A percentile compares a stretch with the other conserved stretches of the same genome.
Evolutionary conservation across 2,329 filamentous ascomycete species (phyloP).

Genomic region (Colletotrichum lindemuthianum): DNA sequence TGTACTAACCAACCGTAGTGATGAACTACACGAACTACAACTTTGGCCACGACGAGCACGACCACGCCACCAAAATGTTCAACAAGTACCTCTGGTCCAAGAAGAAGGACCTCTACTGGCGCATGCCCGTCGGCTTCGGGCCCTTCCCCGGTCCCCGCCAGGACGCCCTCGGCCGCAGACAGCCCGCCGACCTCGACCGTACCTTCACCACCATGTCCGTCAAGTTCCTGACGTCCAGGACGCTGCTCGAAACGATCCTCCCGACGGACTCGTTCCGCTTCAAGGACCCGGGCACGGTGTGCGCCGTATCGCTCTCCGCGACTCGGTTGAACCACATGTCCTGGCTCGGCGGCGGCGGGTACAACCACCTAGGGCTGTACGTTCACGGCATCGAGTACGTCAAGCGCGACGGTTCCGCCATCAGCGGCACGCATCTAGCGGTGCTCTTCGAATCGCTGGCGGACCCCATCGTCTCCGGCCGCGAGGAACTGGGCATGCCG

Average conservation of each 20-base stretch:
- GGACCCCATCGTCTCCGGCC: constrained; percentile 68
- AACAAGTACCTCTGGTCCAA: constrained; percentile 58
- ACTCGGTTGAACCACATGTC: constrained; percentile 61
- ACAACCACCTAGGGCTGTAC: constrained; percentile 67
- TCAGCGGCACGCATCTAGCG: constrained; percentile 64
- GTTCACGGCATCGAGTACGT: constrained; percentile 70
- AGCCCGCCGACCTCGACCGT: constrained; percentile 39
- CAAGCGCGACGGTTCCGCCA: constrained; percentile 56
- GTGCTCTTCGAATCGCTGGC: constrained; percentile 67
- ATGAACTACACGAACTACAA: constrained; percentile 58
- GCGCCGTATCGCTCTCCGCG: constrained; percentile 53
- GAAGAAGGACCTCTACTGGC: constrained; percentile 50
- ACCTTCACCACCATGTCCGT: constrained; percentile 57
- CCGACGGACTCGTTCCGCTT: constrained; percentile 55
- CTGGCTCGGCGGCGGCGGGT: constrained; percentile 70
- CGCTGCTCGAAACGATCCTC: constrained; percentile 59
- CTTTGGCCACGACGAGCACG: constrained; percentile 68
- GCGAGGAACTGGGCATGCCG: constrained; percentile 71
- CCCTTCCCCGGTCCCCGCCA: constrained; percentile 53
- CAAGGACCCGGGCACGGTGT: constrained; percentile 53
- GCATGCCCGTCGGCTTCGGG: constrained; percentile 57
- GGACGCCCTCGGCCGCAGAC: constrained; percentile 24
- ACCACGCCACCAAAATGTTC: constrained; percentile 61
- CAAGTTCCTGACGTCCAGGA: constrained; percentile 60
- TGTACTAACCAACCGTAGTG: constrained; percentile 40